Evolutionary conservation across 306 rosid genomes (phyloP).

Genomic region (Spatholobus suberectus): DNA sequence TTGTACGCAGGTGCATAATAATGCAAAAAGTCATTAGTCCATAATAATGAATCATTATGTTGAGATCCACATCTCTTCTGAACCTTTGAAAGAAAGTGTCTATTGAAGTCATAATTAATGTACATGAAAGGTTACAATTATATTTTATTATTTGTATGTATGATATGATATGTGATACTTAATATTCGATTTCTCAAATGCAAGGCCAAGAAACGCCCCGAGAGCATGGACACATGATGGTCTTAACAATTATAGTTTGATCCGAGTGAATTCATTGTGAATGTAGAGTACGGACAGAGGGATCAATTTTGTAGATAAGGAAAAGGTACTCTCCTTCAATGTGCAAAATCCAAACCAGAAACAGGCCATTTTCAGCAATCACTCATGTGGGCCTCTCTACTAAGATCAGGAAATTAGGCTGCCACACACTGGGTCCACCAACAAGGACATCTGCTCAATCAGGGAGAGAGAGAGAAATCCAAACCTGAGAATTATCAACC

Average conservation of each 20-base stretch:
- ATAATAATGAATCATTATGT: not conserved
- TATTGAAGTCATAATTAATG: not conserved
- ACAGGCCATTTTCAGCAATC: constrained; percentile 64
- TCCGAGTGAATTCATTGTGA: constrained; percentile 32
- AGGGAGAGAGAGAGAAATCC: constrained; percentile 46
- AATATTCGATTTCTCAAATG: not conserved
- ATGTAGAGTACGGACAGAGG: constrained; percentile 13
- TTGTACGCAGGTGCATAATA: not conserved
- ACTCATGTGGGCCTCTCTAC: constrained; percentile 70
- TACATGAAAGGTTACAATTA: not conserved
- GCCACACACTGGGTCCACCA: constrained; percentile 63
- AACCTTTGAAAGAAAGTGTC: constrained; percentile 26
- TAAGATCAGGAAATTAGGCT: constrained; percentile 70
- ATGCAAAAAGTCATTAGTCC: constrained; percentile 2
- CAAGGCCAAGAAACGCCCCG: not conserved
- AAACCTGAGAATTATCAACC: constrained; percentile 60
- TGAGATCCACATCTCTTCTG: not conserved
- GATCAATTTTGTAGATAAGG: constrained; percentile 37
- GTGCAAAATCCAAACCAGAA: constrained; percentile 51
- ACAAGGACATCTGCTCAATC: constrained; percentile 71
- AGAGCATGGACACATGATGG: constrained; percentile 15
- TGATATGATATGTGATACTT: not conserved
- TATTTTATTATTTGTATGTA: not conserved
- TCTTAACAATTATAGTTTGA: constrained; percentile 21
- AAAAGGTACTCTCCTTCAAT: constrained; percentile 39